These are phyloP conservation scores for Amphicarpaea edgeworthii DNA, from an alignment of 306 rosid genomes.

Conservation along the genomic window DNA sequence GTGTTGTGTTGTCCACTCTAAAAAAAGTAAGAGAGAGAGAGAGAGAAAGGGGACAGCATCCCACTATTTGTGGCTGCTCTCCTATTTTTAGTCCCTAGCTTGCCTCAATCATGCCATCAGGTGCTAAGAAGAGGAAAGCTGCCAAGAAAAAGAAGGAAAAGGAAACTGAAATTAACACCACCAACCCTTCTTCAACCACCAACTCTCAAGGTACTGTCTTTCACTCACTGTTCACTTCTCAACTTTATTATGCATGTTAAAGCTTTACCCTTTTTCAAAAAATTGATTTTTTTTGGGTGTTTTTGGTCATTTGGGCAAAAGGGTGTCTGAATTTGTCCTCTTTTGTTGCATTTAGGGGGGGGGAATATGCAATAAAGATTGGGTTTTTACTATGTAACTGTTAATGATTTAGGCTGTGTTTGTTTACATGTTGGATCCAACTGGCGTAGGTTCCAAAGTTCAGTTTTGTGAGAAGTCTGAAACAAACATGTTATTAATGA, in stretches of 20 bases:
- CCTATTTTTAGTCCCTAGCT: constrained; percentile 37
- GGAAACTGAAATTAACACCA: constrained; percentile 46
- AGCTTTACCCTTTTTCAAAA: constrained; percentile 21
- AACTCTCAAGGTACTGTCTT: constrained; percentile 53
- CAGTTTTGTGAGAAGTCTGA: too few species aligned
- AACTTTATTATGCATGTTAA: constrained; percentile 19
- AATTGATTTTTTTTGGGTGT: neutral
- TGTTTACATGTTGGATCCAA: too few species aligned
- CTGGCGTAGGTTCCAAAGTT: too few species aligned
- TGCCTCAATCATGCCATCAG: constrained; percentile 74
- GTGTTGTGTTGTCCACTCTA: neutral
- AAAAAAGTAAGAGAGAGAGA: constrained; percentile 32
- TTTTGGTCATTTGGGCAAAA: constrained; percentile 4
- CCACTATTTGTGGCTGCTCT: constrained; percentile 53
- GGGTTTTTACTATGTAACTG: neutral
- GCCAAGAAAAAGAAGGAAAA: constrained; percentile 84
- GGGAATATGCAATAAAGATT: neutral
- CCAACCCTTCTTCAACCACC: constrained; percentile 48
- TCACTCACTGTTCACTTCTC: neutral
- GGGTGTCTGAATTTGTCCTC: constrained; percentile 31
- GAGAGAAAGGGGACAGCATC: neutral
- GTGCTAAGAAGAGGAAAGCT: constrained; percentile 80
- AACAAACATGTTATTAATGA: too few species aligned
- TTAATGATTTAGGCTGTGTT: constrained; percentile 28
- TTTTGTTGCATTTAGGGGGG: constrained; percentile 24